These are phyloP conservation scores for Hordeum pubiflorum DNA, from an alignment of 202 grass and related monocot species.

Conservation along the genomic window DNA sequence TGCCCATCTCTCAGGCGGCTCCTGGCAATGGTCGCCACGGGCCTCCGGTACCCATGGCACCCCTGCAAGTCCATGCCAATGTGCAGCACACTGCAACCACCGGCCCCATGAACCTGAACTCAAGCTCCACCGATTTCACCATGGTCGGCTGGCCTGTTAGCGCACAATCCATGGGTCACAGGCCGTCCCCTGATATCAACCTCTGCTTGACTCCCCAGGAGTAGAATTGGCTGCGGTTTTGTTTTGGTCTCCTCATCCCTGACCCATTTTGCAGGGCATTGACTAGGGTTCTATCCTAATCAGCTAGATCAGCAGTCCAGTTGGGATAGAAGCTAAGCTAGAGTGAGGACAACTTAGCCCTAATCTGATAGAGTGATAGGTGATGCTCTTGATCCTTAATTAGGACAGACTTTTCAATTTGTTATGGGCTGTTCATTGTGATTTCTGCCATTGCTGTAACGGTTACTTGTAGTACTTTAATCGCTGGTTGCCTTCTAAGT, in stretches of 20 bases:
- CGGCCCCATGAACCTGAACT: conserved; percentile 30
- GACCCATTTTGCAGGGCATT: conserved; percentile 40
- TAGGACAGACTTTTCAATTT: neutral
- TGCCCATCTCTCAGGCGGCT: conserved; percentile 73
- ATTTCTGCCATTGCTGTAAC: neutral
- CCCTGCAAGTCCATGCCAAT: conserved; percentile 10
- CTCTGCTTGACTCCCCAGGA: conserved; percentile 62
- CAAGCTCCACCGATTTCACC: conserved; percentile 24
- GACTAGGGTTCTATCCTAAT: neutral
- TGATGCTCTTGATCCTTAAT: neutral
- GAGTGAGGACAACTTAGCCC: conserved; percentile 6
- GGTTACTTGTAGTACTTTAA: neutral
- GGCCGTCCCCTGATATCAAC: conserved; percentile 70
- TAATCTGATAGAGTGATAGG: conserved; percentile 3
- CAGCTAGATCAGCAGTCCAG: neutral
- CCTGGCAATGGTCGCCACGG: conserved; percentile 35
- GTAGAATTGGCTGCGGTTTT: conserved; percentile 15
- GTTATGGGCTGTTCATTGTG: neutral
- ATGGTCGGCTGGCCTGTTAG: conserved; percentile 53
- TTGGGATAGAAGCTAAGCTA: conserved; percentile 17
- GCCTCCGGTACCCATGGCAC: neutral
- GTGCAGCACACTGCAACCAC: conserved; percentile 6
- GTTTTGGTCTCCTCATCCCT: conserved; percentile 13
- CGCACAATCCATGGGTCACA: conserved; percentile 37
- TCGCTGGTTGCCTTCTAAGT: neutral